Percentiles rank a stretch among this genome's conserved stretches.
phyloP scores from a whole-genome alignment of 73 alveolate genomes.

The Tetrahymena borealis region DNA sequence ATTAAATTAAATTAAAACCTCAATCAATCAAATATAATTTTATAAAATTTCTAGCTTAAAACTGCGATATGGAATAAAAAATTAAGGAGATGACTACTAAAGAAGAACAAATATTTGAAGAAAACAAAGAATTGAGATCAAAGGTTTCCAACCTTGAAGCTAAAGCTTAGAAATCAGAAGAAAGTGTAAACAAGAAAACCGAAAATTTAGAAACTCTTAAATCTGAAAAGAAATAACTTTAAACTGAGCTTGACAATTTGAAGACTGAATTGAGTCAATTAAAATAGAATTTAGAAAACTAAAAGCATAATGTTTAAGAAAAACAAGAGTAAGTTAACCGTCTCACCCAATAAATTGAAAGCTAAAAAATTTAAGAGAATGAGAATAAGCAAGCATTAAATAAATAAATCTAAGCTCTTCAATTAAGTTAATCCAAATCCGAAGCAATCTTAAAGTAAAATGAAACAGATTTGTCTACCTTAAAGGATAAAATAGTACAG shows the following conservation, averaged over 20 bases:
- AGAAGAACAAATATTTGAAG: neutral
- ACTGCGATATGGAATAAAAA: neutral
- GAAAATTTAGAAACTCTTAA: neutral
- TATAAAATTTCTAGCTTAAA: neutral
- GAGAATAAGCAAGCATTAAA: neutral
- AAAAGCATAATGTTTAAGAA: neutral
- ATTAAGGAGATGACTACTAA: neutral
- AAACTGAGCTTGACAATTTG: neutral
- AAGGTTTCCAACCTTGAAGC: neutral
- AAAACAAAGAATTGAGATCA: neutral
- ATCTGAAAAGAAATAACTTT: neutral
- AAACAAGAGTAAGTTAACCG: neutral
- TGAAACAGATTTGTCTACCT: neutral
- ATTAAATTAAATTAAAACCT: neutral
- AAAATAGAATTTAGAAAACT: neutral
- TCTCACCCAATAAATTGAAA: neutral
- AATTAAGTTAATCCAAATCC: neutral
- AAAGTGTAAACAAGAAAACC: neutral
- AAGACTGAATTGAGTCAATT: neutral
- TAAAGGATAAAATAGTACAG: neutral
- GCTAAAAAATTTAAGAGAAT: neutral
- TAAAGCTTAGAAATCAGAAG: neutral
- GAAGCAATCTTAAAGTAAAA: neutral
- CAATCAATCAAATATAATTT: neutral
- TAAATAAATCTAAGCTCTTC: neutral